These are phyloP conservation scores for Erodium moschatum DNA, from an alignment of 441 rosid species.

Conservation along the genomic window DNA sequence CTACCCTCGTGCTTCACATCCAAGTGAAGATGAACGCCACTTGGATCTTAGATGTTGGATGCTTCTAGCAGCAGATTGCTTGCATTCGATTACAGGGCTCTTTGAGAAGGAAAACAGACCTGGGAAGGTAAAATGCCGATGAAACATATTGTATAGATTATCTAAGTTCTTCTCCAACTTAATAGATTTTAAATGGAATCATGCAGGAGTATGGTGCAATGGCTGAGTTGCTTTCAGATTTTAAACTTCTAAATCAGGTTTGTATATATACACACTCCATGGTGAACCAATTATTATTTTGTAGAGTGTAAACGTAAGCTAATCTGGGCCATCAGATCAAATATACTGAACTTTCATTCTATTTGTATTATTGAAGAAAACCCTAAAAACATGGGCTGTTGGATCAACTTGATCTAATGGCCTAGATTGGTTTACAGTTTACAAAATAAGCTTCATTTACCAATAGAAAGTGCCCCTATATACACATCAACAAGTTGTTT, in stretches of 20 bases:
- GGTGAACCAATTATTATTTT: too few relatives aligned
- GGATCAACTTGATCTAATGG: too few relatives aligned
- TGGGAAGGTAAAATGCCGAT: slow-evolving; percentile 39
- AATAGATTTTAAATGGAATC: slow-evolving; percentile 18
- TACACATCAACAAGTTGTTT: not conserved
- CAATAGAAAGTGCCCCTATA: too few relatives aligned
- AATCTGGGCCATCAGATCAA: too few relatives aligned
- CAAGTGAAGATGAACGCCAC: slow-evolving; percentile 83
- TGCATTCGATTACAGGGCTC: slow-evolving; percentile 61
- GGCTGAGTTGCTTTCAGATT: slow-evolving; percentile 70
- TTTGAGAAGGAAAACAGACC: slow-evolving; percentile 36
- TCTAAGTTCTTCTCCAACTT: slow-evolving; percentile 16
- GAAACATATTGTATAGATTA: not conserved
- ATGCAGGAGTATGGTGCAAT: slow-evolving; percentile 70
- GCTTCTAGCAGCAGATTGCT: slow-evolving; percentile 94
- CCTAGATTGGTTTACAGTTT: too few relatives aligned
- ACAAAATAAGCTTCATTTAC: too few relatives aligned
- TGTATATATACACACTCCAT: not conserved
- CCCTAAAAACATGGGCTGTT: too few relatives aligned
- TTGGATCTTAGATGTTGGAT: slow-evolving; percentile 99
- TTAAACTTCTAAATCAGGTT: slow-evolving; percentile 76
- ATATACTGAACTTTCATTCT: too few relatives aligned
- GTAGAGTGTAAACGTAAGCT: too few relatives aligned
- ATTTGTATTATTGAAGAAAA: too few relatives aligned
- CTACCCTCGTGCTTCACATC: slow-evolving; percentile 98